Conservation (phyloP, 306 rosid genomes). For the Trichosanthes truncata region DNA sequence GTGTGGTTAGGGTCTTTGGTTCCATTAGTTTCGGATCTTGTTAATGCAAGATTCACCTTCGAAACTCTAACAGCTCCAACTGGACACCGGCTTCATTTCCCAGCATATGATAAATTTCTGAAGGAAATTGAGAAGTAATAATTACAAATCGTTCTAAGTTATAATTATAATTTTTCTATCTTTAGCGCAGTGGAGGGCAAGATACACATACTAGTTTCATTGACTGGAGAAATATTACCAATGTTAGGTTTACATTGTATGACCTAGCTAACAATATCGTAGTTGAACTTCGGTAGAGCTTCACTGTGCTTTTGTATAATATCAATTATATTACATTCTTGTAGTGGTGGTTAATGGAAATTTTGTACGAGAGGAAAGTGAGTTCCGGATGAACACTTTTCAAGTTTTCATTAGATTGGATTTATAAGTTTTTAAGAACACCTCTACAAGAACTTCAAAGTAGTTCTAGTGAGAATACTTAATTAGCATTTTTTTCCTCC, state of each 20-base stretch:
- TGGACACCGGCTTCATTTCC: constrained; percentile 66
- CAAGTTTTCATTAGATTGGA: not conserved
- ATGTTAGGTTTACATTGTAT: not conserved
- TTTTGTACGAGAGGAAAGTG: not conserved
- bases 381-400: not conserved
- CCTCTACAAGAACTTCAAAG: not conserved
- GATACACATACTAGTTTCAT: not conserved
- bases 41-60: constrained; percentile 74
- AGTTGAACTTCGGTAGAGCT: not conserved
- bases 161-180: not conserved
- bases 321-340: not conserved
- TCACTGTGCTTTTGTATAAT: not conserved
- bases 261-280: not conserved
- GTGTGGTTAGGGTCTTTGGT: constrained; percentile 77
- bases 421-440: not conserved
- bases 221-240: not conserved
- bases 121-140: constrained; percentile 68
- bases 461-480: not conserved
- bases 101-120: constrained; percentile 62
- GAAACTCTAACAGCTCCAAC: constrained; percentile 74
- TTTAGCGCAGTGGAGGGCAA: not conserved
- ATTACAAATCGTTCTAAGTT: not conserved
- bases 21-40: constrained; percentile 59
- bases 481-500: not conserved
- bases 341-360: not conserved